phyloP scores from a whole-genome alignment of 495 filamentous ascomycete species.

The Pseudevernia furfuracea region DNA sequence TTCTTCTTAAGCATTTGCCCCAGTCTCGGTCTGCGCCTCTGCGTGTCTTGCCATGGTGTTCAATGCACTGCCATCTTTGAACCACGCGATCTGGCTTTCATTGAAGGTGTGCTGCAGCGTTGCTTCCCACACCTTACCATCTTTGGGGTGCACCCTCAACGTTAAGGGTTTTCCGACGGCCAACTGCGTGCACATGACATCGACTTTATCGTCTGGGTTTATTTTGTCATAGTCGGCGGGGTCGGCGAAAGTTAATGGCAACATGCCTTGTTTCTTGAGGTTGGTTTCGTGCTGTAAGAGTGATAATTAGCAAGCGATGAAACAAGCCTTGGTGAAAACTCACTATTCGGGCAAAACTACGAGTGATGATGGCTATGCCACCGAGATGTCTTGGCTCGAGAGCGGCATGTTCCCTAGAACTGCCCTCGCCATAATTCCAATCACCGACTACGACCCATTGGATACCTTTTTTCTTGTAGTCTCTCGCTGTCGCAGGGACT shows the following conservation, averaged over 20 bases:
- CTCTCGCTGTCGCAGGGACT: constrained; percentile 89
- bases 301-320: constrained; percentile 1
- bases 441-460: constrained; percentile 98
- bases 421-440: constrained; percentile 99
- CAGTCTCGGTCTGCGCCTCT: constrained; percentile 19
- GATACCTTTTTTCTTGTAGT: constrained; percentile 95
- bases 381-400: constrained; percentile 96
- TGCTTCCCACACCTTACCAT: constrained; percentile 63
- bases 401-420: constrained; percentile 94
- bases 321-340: constrained; percentile 24
- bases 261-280: constrained; percentile 99
- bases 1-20: constrained; percentile 13
- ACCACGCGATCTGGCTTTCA: constrained; percentile 94
- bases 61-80: constrained; percentile 90
- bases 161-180: constrained; percentile 92
- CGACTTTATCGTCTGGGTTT: constrained; percentile 83
- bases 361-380: constrained; percentile 92
- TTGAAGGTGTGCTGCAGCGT: constrained; percentile 95
- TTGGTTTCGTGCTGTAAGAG: constrained; percentile 86
- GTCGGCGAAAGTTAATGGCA: constrained; percentile 89
- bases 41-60: constrained; percentile 91
- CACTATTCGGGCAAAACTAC: constrained; percentile 90
- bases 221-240: constrained; percentile 98
- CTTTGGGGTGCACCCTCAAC: constrained; percentile 80
- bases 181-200: constrained; percentile 83